Evolutionary conservation across 176 grass and related monocot species (phyloP), one percentile per base, ranked within the genome.

Genomic region (Raddia guianensis): DNA sequence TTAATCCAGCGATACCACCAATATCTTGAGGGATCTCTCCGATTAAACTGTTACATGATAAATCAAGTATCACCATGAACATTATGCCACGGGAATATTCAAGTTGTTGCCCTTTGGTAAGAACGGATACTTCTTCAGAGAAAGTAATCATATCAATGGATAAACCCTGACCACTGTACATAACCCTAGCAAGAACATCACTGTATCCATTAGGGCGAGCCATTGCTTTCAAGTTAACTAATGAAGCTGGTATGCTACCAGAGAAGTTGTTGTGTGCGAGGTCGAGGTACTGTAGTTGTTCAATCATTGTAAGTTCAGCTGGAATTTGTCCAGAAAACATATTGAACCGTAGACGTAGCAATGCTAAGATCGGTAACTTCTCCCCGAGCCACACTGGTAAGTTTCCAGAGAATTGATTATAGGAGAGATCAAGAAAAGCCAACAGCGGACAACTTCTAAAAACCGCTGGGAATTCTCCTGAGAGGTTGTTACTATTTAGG

Each of bases 271-370:
- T 88, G 0, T 64, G 9, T 5, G 68, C 82, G 18, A 89, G 62
- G 49, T 89, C 87, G 63, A 89, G 20, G 46, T 69, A 74, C 9
- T 70, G 32, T 13, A 91, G 60, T 16, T 76, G 9, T 20, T 11
- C 20, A 48, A 58, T 20, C 5, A 1, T 63, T 89, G 37, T 4
- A 49, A 80, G 12, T 40, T 80, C 44, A 9, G 43, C 12, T 2
- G 58, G 81, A 64, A 89, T 89, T 5, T 67, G 9, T 0, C 81
- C 68, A 50, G 11, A 60, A 67, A 88, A 89, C 70, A 51, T 68
- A 84, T 89, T 89, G 21, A 75, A 84, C 9, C 45, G 15, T 43
- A 84, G 12, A 2, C 54, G 57, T 12, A 88, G 56, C n/a, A 88
- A 5, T 48, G 16, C 14, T 34, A 75, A 47, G 63, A 0, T 2